These are phyloP conservation scores for Geoglossum cookeanum DNA, from an alignment of 2,329 filamentous ascomycete genomes.

Conservation along the genomic window DNA sequence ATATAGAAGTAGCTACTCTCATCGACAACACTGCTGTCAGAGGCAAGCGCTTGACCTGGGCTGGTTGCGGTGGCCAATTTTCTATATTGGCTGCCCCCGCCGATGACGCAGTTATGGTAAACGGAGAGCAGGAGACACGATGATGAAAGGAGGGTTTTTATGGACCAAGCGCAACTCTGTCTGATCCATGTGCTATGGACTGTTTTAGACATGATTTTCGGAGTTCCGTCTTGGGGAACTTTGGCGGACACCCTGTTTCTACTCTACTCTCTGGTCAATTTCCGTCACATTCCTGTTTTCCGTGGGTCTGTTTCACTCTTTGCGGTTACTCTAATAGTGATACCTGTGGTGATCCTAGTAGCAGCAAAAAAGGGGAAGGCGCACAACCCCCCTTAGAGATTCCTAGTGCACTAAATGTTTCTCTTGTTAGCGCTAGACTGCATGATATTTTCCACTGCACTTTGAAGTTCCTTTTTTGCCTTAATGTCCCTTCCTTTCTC, in stretches of 20 bases:
- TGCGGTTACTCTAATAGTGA: too few species aligned
- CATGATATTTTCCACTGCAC: too few species aligned
- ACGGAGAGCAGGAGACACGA: background rate
- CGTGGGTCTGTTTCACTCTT: background rate
- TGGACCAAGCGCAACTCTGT: too few species aligned
- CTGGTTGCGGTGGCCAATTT: constrained; percentile 79
- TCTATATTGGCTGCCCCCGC: constrained; percentile 37
- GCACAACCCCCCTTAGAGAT: too few species aligned
- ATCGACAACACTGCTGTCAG: constrained; percentile 73
- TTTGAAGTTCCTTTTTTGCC: too few species aligned
- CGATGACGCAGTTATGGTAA: constrained; percentile 4
- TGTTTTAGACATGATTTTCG: background rate
- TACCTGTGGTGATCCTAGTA: too few species aligned
- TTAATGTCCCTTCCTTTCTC: too few species aligned
- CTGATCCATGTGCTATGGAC: too few species aligned
- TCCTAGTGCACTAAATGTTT: too few species aligned
- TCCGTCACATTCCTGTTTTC: background rate
- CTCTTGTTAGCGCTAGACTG: too few species aligned
- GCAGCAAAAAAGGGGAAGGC: too few species aligned
- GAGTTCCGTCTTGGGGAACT: background rate
- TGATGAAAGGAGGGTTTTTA: too few species aligned
- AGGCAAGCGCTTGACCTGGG: constrained; percentile 53
- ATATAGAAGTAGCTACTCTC: constrained; percentile 55
- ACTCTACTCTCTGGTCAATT: background rate
- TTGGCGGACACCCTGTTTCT: background rate